phyloP scores from a whole-genome alignment of 2,329 filamentous ascomycete genomes.

The Talaromyces sp. region DNA sequence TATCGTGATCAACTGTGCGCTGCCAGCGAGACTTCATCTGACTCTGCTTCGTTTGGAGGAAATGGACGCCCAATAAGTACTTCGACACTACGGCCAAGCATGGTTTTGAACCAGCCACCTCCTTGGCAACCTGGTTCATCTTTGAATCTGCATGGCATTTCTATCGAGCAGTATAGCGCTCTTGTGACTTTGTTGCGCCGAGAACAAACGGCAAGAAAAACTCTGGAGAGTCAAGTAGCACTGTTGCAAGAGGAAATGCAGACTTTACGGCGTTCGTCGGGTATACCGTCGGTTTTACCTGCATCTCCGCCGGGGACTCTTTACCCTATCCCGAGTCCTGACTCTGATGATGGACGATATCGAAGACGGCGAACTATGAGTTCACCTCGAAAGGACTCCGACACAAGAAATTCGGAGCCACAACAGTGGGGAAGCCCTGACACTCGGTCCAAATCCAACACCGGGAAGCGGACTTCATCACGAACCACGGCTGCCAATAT shows the following conservation, averaged over 20 bases:
- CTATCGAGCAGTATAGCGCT: conserved; percentile 44
- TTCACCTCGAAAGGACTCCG: conserved; percentile 9
- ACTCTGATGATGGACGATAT: conserved; percentile 27
- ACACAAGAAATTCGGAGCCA: conserved; percentile 2
- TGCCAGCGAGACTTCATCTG: conserved; percentile 11
- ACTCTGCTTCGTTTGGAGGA: conserved; percentile 8
- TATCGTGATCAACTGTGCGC: conserved; percentile 10
- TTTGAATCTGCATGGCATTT: conserved; percentile 32
- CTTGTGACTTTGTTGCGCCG: conserved; percentile 41
- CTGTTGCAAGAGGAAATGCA: conserved; percentile 36
- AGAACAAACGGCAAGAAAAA: conserved; percentile 42
- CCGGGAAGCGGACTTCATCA: conserved; percentile 2
- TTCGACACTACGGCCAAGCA: conserved; percentile 18
- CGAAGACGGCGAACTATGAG: conserved; percentile 18
- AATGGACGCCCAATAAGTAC: conserved; percentile 24
- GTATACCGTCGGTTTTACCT: conserved; percentile 21
- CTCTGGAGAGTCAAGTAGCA: conserved; percentile 40
- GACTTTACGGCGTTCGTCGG: conserved; percentile 26
- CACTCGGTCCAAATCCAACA: conserved; percentile 3
- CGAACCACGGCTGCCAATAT: conserved; percentile 8
- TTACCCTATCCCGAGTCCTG: conserved; percentile 26
- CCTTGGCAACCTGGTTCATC: conserved; percentile 22
- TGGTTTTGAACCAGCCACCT: conserved; percentile 19
- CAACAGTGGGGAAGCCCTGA: conserved; percentile 3
- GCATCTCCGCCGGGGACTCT: conserved; percentile 27